Conservation (phyloP, 1,284 basidiomycete genomes). For the Puccinia horiana region DNA sequence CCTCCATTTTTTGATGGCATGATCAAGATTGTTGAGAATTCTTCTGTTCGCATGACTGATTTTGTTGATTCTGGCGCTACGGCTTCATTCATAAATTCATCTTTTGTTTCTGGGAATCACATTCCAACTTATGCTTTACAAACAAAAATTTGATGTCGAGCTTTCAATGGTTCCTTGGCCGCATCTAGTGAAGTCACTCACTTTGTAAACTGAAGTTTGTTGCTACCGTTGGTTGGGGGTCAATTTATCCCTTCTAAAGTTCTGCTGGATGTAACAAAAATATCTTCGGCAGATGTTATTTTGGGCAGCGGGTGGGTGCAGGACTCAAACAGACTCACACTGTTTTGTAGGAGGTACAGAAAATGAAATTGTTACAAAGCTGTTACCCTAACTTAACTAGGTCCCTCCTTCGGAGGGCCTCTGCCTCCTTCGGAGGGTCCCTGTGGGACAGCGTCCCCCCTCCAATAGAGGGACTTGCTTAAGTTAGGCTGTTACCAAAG, state of each 20-base stretch:
- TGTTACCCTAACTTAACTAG: too few species aligned
- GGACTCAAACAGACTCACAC: too few species aligned
- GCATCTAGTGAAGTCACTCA: background rate
- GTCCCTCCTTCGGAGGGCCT: too few species aligned
- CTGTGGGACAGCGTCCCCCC: too few species aligned
- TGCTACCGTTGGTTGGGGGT: background rate
- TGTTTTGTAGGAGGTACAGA: background rate
- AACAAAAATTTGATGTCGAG: background rate
- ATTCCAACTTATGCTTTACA: background rate
- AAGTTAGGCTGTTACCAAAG: too few species aligned
- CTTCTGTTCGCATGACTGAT: background rate
- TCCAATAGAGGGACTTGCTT: too few species aligned
- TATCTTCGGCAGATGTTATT: background rate
- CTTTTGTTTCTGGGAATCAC: background rate
- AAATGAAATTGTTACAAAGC: background rate
- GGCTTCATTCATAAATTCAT: background rate
- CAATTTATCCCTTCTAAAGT: background rate
- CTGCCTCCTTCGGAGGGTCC: too few species aligned
- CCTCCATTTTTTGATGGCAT: background rate
- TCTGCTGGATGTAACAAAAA: background rate
- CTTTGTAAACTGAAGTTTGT: background rate
- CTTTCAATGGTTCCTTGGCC: background rate
- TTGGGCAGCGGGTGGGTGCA: background rate
- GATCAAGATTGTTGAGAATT: background rate
- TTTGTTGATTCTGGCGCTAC: background rate